Conservation (phyloP, 2,329 filamentous ascomycete species). For the Cordyceps javanica region DNA sequence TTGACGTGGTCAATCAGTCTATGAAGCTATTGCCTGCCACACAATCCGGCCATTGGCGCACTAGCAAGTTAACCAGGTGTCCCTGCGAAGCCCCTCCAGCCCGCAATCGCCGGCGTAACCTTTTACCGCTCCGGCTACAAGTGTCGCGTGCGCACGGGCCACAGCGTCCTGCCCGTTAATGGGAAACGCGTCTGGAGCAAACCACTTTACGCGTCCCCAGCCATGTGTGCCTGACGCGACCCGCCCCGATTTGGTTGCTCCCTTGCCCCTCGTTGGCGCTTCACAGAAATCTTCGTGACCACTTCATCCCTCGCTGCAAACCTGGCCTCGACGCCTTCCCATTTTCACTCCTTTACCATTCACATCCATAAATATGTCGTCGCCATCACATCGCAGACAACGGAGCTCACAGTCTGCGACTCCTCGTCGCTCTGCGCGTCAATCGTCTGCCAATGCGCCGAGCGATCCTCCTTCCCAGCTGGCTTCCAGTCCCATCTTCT, state of each 20-base stretch:
- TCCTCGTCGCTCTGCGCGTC: constrained; percentile 37
- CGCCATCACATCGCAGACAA: constrained; percentile 39
- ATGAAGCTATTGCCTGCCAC: constrained; percentile 11
- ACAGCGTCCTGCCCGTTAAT: constrained; percentile 11
- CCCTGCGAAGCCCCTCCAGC: constrained; percentile 12
- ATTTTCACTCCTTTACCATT: constrained; percentile 12
- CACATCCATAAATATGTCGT: constrained; percentile 31
- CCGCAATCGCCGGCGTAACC: constrained; percentile 20
- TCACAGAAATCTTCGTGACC: constrained; percentile 15
- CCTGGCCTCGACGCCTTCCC: neutral
- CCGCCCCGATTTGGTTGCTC: constrained; percentile 9
- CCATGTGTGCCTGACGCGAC: constrained; percentile 19
- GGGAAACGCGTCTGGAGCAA: constrained; percentile 17
- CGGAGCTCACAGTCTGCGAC: constrained; percentile 47
- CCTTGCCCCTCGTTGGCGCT: constrained; percentile 19
- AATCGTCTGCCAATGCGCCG: constrained; percentile 36
- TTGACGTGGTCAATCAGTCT: neutral
- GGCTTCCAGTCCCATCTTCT: constrained; percentile 78
- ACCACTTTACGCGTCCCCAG: constrained; percentile 36
- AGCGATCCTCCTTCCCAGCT: constrained; percentile 44
- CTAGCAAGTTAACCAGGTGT: constrained; percentile 13
- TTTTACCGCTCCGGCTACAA: constrained; percentile 23
- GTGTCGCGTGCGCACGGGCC: constrained; percentile 23
- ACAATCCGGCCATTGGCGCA: neutral
- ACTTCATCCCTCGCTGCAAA: constrained; percentile 15